phyloP scores from a whole-genome alignment of 306 rosid species.

The Quercus rubra region DNA sequence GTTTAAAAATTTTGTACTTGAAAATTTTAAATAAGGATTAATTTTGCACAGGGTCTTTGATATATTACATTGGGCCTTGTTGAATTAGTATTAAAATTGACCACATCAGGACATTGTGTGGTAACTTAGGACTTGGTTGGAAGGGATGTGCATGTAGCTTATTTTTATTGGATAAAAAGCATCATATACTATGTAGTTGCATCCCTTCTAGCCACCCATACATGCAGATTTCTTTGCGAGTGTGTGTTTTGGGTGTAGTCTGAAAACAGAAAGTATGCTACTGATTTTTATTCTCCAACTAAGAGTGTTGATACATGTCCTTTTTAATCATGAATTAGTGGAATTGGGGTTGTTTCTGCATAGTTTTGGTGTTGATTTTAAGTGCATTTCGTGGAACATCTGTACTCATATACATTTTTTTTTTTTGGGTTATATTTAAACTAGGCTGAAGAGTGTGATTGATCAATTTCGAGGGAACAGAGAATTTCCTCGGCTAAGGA shows the following conservation, averaged over 20 bases:
- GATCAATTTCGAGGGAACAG: slow-evolving; percentile 72
- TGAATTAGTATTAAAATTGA: no score
- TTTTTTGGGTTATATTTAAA: slow-evolving; percentile 22
- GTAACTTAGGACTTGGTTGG: no score
- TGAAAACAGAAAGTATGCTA: not conserved
- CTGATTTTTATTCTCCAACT: not conserved
- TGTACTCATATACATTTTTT: slow-evolving; percentile 5
- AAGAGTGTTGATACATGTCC: not conserved
- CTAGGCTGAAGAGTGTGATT: slow-evolving; percentile 84
- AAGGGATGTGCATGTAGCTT: no score
- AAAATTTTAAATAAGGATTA: not conserved
- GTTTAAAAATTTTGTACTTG: not conserved
- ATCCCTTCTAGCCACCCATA: no score
- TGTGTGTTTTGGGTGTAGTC: no score
- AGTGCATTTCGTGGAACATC: not conserved
- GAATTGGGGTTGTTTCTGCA: not conserved
- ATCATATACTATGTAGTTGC: no score
- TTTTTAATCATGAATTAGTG: not conserved
- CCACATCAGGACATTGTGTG: no score
- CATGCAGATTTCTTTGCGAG: no score
- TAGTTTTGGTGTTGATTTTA: not conserved
- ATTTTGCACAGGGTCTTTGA: not conserved
- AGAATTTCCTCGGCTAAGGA: slow-evolving; percentile 78
- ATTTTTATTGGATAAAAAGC: no score
- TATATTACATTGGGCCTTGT: no score